Conservation (phyloP, 2,329 filamentous ascomycete species). For the Diplodia mutila region DNA sequence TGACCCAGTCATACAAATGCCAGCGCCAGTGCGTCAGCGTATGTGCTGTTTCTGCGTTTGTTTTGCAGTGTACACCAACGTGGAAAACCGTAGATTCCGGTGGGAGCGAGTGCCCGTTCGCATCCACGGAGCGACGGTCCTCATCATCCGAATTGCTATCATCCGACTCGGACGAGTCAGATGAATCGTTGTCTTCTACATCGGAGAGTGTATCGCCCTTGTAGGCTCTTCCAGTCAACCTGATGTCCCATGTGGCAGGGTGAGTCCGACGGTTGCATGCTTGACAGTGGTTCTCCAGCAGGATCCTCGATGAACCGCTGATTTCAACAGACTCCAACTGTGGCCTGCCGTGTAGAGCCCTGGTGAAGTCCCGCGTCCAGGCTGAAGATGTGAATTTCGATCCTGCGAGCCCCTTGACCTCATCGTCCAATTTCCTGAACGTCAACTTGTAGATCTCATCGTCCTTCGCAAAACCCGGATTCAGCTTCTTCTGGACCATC, state of each 20-base stretch:
- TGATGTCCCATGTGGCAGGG: slow-evolving; percentile 66
- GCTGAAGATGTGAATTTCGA: slow-evolving; percentile 73
- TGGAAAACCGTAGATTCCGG: slow-evolving; percentile 54
- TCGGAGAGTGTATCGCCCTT: slow-evolving; percentile 67
- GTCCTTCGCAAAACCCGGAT: slow-evolving; percentile 67
- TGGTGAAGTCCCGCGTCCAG: slow-evolving; percentile 70
- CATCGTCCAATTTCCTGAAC: slow-evolving; percentile 72
- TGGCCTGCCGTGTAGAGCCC: slow-evolving; percentile 68
- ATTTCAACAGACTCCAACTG: slow-evolving; percentile 57
- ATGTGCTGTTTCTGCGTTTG: slow-evolving; percentile 71
- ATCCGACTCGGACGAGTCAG: slow-evolving; percentile 34
- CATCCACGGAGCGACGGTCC: slow-evolving; percentile 51
- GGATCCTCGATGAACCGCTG: slow-evolving; percentile 35
- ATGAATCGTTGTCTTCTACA: slow-evolving; percentile 43
- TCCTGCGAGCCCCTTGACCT: slow-evolving; percentile 67
- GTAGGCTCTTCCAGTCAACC: slow-evolving; percentile 69
- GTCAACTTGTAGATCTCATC: slow-evolving; percentile 69
- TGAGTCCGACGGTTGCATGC: slow-evolving; percentile 73
- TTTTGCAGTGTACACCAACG: slow-evolving; percentile 61
- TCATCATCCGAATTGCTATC: slow-evolving; percentile 38
- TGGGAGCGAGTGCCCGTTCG: slow-evolving; percentile 53
- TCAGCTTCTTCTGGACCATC: slow-evolving; percentile 79
- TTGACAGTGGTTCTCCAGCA: slow-evolving; percentile 56
- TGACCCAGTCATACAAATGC: slow-evolving; percentile 72
- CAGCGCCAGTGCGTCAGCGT: slow-evolving; percentile 75